A percentile compares a stretch with the other conserved stretches of the same genome.
phyloP scores from a whole-genome alignment of 2,329 filamentous ascomycete genomes.

The Thermoascus crustaceus region DNA sequence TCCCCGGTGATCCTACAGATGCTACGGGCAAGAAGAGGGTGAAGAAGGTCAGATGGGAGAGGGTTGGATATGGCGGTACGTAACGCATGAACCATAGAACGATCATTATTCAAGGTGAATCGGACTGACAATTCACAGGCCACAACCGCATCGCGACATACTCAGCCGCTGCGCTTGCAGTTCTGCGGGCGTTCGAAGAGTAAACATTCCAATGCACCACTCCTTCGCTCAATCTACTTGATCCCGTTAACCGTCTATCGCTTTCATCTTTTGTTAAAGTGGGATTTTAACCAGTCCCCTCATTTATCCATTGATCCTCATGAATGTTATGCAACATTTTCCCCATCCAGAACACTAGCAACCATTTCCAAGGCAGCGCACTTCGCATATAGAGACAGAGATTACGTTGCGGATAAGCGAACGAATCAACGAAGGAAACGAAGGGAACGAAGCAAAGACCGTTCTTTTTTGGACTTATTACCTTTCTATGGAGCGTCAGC shows the following conservation, averaged over 20 bases:
- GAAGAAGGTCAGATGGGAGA: conserved; percentile 38
- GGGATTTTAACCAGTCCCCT: too few relatives aligned
- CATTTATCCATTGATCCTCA: background rate
- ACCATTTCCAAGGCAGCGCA: background rate
- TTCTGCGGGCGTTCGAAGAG: conserved; percentile 30
- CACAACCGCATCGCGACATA: conserved; percentile 36
- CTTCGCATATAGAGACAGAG: conserved; percentile 3
- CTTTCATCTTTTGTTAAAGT: too few relatives aligned
- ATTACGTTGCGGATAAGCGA: background rate
- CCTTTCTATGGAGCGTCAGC: too few relatives aligned
- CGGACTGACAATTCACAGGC: conserved; percentile 19
- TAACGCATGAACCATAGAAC: too few relatives aligned
- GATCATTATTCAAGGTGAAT: too few relatives aligned
- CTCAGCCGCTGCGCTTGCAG: conserved; percentile 29
- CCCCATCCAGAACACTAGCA: conserved; percentile 6
- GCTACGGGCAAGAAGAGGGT: conserved; percentile 10
- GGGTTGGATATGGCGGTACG: conserved; percentile 36
- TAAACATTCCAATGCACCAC: conserved; percentile 11
- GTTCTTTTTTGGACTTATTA: too few relatives aligned
- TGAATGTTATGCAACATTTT: background rate
- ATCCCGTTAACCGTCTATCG: too few relatives aligned
- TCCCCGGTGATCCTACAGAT: conserved; percentile 4
- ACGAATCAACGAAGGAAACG: too few relatives aligned
- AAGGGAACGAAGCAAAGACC: too few relatives aligned
- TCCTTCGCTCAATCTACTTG: too few relatives aligned